phyloP scores from a whole-genome alignment of 2,329 filamentous ascomycete species.

The Cryphonectria naterciae region DNA sequence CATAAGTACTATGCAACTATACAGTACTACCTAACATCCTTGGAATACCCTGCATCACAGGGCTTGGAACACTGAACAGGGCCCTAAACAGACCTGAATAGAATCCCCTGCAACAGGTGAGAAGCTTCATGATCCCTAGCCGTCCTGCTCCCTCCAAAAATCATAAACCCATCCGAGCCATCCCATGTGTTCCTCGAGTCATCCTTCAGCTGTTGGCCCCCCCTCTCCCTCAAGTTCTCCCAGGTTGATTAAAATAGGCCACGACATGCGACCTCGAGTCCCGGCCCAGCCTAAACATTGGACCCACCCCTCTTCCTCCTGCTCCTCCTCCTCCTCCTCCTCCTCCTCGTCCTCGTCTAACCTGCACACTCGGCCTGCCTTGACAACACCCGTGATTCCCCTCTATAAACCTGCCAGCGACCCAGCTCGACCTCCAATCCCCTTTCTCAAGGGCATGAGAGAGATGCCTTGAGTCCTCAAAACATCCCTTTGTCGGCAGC shows the following conservation, averaged over 20 bases:
- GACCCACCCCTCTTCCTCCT: background rate
- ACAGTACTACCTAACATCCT: background rate
- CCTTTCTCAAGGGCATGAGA: background rate
- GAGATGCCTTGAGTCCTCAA: background rate
- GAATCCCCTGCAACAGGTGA: background rate
- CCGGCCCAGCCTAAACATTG: background rate
- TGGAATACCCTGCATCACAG: background rate
- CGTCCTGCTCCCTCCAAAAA: background rate
- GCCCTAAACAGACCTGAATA: background rate
- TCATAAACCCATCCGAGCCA: background rate
- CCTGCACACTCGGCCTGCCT: background rate
- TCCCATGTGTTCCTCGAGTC: background rate
- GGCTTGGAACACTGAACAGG: background rate
- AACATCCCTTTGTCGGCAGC: background rate
- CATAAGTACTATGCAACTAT: too few species aligned
- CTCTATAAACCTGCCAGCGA: background rate
- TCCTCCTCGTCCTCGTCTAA: background rate
- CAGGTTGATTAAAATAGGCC: constrained; percentile 11
- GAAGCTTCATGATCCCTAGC: constrained; percentile 10
- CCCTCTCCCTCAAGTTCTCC: background rate
- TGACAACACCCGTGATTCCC: background rate
- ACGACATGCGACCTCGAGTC: background rate
- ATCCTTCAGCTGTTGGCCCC: background rate
- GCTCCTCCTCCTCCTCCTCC: background rate
- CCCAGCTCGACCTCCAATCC: background rate